Evolutionary conservation across 2,329 filamentous ascomycete genomes (phyloP), one percentile per base, ranked within the genome.

Genomic region (Botrytis porri): DNA sequence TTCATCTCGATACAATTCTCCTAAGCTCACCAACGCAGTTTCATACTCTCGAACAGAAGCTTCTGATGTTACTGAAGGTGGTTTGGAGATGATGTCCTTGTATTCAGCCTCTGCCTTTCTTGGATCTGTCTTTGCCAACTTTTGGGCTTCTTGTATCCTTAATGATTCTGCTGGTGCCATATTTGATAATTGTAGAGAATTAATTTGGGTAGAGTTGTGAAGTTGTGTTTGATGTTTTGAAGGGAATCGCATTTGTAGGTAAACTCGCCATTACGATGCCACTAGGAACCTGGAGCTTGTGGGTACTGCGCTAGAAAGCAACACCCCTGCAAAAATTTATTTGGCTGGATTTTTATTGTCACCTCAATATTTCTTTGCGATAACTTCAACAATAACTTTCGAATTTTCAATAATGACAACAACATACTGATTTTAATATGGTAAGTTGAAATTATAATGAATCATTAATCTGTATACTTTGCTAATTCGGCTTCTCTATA

Each of bases 21-120:
- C 96, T 81, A 99, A 85, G 77, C 92, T 93, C 80, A 98, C 88
- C 82, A 99, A 84, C 39, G 96, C 94, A 78, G 88, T 88, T 86
- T 99, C 96, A 80, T 98, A 99, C 83, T 97, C 94, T 83, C 93
- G 91, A 77, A 95, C 90, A 74, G 95, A 93, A 54, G 92, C 89
- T 83, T 99, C 96, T 75, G 89, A 90, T 74, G 90, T 96, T 74
- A 92, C 90, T 70, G 93, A 93, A 35, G 95, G 94, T 54, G 93
- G 90, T 84, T 93, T 92, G 70, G 94, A 91, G 77, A 98, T 89
- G 81, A 98, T 93, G 73, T 96, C 92, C 84, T 95, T 94, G 87
- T 95, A 98, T 82, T 93, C 89, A 79, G 88, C 86, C 85, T 97
- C 94, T 76, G 95, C 94, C 86, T 96, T 93, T 80, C 88, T 85